Base-by-base conservation (phyloP, 148 eudicot species). In the Camellia granthamiana region DNA sequence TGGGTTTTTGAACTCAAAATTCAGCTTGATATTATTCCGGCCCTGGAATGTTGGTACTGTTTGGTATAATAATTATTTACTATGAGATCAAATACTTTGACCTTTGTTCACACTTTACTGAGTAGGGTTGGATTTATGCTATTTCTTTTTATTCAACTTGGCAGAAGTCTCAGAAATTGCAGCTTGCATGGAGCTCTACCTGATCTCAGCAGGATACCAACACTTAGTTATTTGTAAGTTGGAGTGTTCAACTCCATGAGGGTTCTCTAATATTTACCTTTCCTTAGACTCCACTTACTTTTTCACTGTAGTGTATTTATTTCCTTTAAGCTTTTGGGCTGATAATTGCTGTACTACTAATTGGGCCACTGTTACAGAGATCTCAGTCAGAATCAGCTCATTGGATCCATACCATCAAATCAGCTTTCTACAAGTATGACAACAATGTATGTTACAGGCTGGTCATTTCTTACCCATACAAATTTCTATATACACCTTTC, bases 91-190 rank as follows among this genome's bases (percentile, higher is more conserved):
- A 47, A 47, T 47, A 5, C 51, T 4, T 7, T 47, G 51, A 47
- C 51, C 51, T 47, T 47, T 47, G 51, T 47, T 47, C 6, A 7
- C 38, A 30, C 38, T 30, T 30, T 30, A 30, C 38, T 1, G 38
- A 30, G 38, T 30, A 30, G 38, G 43, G 43, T 43, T 44, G n/a
- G 69, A 71, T 72, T 81, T 61, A 69, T 69, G 14, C 72, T 73
- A 21, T 58, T 81, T 30, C 59, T 58, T 51, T 56, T 49, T 60
- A 19, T 75, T 69, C 76, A 38, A 81, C 59, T 54, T 70, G 84
- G 84, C 97, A 95, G 98, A 85, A 95, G 98, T 84, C 87, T 95
- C 60, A 88, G 97, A 88, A 91, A 95, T 81, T 95, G 97, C 83
- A 84, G 92, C 84, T 83, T 95, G 85, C 80, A 79, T 77, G 98